Base-by-base conservation (phyloP, 148 eudicot genomes). In the Amaranthus hypochondriacus region DNA sequence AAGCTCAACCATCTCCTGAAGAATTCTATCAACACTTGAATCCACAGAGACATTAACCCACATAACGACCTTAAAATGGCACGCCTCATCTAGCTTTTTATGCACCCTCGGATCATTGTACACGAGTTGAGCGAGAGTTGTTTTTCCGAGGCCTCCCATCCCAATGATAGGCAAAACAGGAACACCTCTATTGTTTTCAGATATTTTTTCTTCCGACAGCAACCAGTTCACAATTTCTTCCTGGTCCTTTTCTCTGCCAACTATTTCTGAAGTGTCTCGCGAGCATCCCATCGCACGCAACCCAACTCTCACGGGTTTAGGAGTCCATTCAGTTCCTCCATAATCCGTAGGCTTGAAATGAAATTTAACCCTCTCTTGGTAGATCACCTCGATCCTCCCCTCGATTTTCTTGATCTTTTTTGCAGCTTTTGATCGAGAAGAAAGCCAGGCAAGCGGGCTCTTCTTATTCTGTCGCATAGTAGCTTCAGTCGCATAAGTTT, bases 111-210 rank as follows among this genome's bases (percentile, higher is more conserved):
- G 58, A 48, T 81, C 75, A 44, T 81, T 81, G 57, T 62, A 81
- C 13, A 70, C 75, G 5, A 73, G 66, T 56, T 81, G 80, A 28
- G 69, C 75, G 18, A 77, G 78, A 56, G 81, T 81, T 21, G 81
- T 81, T 71, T 81, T 81, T 39, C 84, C 84, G 52, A 81, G 42
- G n/a, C 81, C 84, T 54, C 81, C 81, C 84, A 73, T 77, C 7
- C 84, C 84, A 14, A 74, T 53, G 56, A 81, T 70, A 48, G 81
- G 72, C n/a, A 73, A 14, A 1, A 77, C 78, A 73, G 81, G 55
- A 47, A 81, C 15, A 18, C 14, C 13, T 2, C 51, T 63, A 42
- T 49, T 55, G n/a, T 21, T 48, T 42, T 46, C 15, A 65, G 21
- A 2, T 2, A 28, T 28, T 28, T 13, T 4, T 14, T 47, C 50